These are phyloP conservation scores for Artemisia tridentata DNA, from an alignment of 129 eudicot species.

Conservation along the genomic window DNA sequence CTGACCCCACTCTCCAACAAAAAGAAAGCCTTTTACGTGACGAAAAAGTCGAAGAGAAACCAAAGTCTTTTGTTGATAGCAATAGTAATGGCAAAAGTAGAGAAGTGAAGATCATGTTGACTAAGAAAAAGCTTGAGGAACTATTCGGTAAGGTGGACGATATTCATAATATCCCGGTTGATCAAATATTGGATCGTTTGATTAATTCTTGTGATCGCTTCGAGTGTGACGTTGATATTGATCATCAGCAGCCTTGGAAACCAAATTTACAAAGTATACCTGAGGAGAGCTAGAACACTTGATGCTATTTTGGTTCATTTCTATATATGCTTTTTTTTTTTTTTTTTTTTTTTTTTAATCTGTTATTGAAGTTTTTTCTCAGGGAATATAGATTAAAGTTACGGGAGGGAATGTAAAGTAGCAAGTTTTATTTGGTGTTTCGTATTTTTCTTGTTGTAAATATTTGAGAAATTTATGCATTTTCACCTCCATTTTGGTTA, in stretches of 20 bases:
- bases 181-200: slow-evolving; percentile 37
- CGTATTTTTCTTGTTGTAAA: slow-evolving; percentile 8
- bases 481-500: neutral
- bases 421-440: slow-evolving; percentile 8
- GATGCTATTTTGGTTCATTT: neutral
- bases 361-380: neutral
- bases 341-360: too few species aligned
- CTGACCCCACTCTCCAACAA: slow-evolving; percentile 26
- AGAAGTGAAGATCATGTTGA: slow-evolving; percentile 45
- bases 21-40: slow-evolving; percentile 26
- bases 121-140: slow-evolving; percentile 40
- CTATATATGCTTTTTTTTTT: too few species aligned
- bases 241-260: slow-evolving; percentile 35
- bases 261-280: slow-evolving; percentile 43
- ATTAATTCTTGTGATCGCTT: slow-evolving; percentile 23
- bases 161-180: slow-evolving; percentile 32
- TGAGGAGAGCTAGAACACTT: slow-evolving; percentile 24
- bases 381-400: neutral
- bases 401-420: slow-evolving; percentile 1
- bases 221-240: neutral
- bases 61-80: neutral
- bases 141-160: slow-evolving; percentile 32
- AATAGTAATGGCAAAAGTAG: neutral
- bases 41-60: neutral
- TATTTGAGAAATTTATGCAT: neutral